Base-by-base conservation (phyloP, 108 stramenopile genomes). In the Phaeodactylum tricornutum region DNA sequence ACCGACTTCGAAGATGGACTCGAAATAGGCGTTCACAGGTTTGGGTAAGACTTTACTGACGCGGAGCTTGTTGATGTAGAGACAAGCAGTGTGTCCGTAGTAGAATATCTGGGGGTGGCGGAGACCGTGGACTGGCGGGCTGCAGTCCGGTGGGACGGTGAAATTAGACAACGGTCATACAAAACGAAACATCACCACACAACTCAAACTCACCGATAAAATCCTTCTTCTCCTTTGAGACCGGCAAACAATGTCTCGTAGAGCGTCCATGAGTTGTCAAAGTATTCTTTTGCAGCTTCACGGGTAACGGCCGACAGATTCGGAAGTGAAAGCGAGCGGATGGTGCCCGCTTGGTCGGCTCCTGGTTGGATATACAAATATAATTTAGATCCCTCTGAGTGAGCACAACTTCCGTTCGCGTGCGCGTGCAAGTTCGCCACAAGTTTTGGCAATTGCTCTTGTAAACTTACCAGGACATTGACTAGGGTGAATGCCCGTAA, bases 61-160 rank as follows among this genome's bases (percentile, higher is more conserved):
- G 25, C 84, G 72, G 1, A 96, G 64, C 51, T 96, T 96, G 74
- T 96, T 96, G 41, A 92, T 62, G 64, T 92, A 94, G 17, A 94
- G 58, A 39, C 80, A 83, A 12, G 88, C 85, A 0, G 95, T 77
- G 45, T 96, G 95, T 11, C 93, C 95, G 57, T 94, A 96, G 67
- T 96, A 96, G 29, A 96, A 96, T 30, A 94, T 91, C 60, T 86
- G 81, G 3, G 88, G 86, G 49, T 90, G 88, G 15, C 88, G 71
- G 25, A 91, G 59, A 37, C 83, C 83, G 65, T 87, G 92, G 21
- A 69, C 71, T 16, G 92, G 87, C 16, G 92, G 85, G 20, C 76
- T 69, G 39, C 17, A 47, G 16, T 34, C 33, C 8, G 12, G 12
- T 34, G 33, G 8, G 12, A 11, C 33, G 9, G 33, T 12, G 12